Base-by-base conservation (phyloP, 2,329 filamentous ascomycete species). In the Colletotrichum truncatum region DNA sequence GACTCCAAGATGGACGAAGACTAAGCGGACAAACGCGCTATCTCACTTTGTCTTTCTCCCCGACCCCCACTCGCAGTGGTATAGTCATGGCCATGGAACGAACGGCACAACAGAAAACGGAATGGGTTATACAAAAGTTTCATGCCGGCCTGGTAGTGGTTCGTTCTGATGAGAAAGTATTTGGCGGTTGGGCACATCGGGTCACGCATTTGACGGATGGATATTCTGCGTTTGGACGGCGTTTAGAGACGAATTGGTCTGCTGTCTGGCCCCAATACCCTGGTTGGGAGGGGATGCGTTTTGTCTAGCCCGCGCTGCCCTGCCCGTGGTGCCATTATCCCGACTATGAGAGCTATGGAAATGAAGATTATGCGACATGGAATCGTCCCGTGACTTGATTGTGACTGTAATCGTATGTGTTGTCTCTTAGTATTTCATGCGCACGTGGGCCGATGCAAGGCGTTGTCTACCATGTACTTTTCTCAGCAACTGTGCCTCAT, bases 1-100 rank as follows among this genome's bases (percentile, higher is more conserved):
- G 88, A 90, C 67, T 91, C 92, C 69, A 88, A 89, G 80, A 93
- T 93, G 91, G 85, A 90, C 73, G 87, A 91, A 74, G 79, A 81
- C 70, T 81, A 78, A 69, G 41, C 16, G 28, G 36, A 23, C 64
- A 16, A n/a, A 18, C 66, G 26, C 34, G 45, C 11, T n/a, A 52
- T 21, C 25, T 54, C 48, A 32, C 28, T 23, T 59, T 26, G 16
- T 65, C 21, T 63, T 36, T 36, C 58, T 34, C 41, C 12, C 54
- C 25, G 36, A 21, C 36, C 21, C 45, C 14, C 16, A 30, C 36
- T 21, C 9, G 23, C 14, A 14, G 28, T 26, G 30, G 28, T 23
- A 23, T 28, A 14, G 18, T 56, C 30, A 61, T 18, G 32, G 41
- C 45, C 30, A 43, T 51, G 30, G 36, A 59, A 38, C 28, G 46